Evolutionary conservation across 2,329 filamentous ascomycete species (phyloP).

Genomic region (Torrubiellomyces zombiae): DNA sequence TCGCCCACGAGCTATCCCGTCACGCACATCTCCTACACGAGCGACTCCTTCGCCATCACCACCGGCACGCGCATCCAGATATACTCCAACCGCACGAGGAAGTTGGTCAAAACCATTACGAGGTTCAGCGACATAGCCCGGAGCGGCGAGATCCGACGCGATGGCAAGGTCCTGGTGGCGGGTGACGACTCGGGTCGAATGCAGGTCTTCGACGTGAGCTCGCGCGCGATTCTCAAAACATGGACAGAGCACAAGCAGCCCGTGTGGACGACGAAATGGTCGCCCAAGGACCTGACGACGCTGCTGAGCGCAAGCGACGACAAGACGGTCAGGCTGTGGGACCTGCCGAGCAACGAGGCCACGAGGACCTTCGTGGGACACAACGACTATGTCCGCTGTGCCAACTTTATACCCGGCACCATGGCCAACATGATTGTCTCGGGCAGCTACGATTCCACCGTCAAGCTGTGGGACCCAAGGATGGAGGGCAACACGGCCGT

Average conservation of each 20-base stretch:
- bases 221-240: slow-evolving; percentile 82
- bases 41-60: slow-evolving; percentile 80
- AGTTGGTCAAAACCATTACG: slow-evolving; percentile 84
- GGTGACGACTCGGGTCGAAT: slow-evolving; percentile 85
- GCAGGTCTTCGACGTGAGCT: slow-evolving; percentile 84
- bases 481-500: slow-evolving; percentile 48
- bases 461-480: slow-evolving; percentile 84
- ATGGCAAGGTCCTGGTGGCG: slow-evolving; percentile 77
- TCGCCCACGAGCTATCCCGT: slow-evolving; percentile 82
- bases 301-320: slow-evolving; percentile 87
- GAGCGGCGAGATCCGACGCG: slow-evolving; percentile 72
- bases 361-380: slow-evolving; percentile 72
- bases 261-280: slow-evolving; percentile 83
- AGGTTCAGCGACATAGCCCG: slow-evolving; percentile 85
- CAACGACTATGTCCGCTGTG: slow-evolving; percentile 79
- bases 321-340: slow-evolving; percentile 84
- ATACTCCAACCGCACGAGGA: slow-evolving; percentile 81
- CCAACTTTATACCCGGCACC: slow-evolving; percentile 63
- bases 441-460: slow-evolving; percentile 88
- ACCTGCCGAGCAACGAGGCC: slow-evolving; percentile 65
- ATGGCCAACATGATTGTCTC: slow-evolving; percentile 66
- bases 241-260: slow-evolving; percentile 92
- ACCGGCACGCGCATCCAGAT: slow-evolving; percentile 86
- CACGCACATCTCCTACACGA: slow-evolving; percentile 69
- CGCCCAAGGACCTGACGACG: slow-evolving; percentile 70